Percentiles rank a stretch among this genome's conserved stretches.
These are phyloP conservation scores for Rubia balearica DNA, from an alignment of 305 asterid species.

Conservation along the genomic window DNA sequence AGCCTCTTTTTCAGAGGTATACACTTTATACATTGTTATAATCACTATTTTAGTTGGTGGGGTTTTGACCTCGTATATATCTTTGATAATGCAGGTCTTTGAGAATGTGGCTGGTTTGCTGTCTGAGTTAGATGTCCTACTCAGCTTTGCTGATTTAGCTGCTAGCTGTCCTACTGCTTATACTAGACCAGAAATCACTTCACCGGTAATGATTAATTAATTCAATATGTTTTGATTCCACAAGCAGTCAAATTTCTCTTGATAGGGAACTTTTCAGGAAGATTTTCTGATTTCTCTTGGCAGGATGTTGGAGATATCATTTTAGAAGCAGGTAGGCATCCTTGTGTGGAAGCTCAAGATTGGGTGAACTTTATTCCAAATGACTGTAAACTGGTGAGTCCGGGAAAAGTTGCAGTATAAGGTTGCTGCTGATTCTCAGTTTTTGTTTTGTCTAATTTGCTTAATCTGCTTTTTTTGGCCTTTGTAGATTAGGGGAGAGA, in stretches of 20 bases:
- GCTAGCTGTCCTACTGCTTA: constrained; percentile 77
- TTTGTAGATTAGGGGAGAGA: constrained; percentile 69
- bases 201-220: constrained; percentile 46
- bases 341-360: constrained; percentile 99
- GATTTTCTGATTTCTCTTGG: constrained; percentile 19
- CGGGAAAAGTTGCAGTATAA: background rate
- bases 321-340: constrained; percentile 93
- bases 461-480: constrained; percentile 22
- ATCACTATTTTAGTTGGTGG: constrained; percentile 7
- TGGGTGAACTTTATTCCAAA: constrained; percentile 98
- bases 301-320: constrained; percentile 87
- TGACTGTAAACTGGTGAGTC: constrained; percentile 86
- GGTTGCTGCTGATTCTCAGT: background rate
- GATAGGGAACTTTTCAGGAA: constrained; percentile 7
- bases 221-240: constrained; percentile 14
- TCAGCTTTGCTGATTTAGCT: constrained; percentile 98
- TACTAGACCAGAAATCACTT: constrained; percentile 71
- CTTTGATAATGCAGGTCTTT: constrained; percentile 53
- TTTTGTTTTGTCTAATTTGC: constrained; percentile 11
- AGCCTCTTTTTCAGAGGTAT: constrained; percentile 82
- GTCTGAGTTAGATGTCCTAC: constrained; percentile 91
- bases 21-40: constrained; percentile 16
- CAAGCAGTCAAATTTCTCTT: constrained; percentile 12
- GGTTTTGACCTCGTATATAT: constrained; percentile 2
- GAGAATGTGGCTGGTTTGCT: constrained; percentile 66